A percentile compares a stretch with the other conserved stretches of the same genome.
These are phyloP conservation scores for Corchorus capsularis DNA, from an alignment of 345 rosid genomes.

Conservation along the genomic window DNA sequence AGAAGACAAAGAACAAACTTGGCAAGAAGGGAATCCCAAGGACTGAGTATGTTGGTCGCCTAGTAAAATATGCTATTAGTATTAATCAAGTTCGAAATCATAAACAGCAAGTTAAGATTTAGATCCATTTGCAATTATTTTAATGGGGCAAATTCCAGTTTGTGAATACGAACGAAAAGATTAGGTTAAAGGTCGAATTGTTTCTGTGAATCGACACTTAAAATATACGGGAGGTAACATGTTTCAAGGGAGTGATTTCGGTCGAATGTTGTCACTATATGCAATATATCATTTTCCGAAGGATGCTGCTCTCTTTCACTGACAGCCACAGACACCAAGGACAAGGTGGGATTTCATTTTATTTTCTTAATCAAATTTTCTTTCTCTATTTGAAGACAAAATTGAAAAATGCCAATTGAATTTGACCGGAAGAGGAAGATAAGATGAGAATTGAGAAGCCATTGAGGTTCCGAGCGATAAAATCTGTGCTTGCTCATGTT, in stretches of 20 bases:
- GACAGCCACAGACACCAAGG: neutral
- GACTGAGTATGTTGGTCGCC: conserved; percentile 54
- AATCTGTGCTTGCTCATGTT: neutral
- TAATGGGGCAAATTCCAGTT: neutral
- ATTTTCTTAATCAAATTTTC: neutral
- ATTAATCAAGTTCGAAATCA: neutral
- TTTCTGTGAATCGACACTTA: neutral
- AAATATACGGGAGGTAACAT: neutral
- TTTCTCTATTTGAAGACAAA: neutral
- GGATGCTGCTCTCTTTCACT: neutral
- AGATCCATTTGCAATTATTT: neutral
- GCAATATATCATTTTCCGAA: neutral
- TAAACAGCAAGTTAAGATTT: neutral
- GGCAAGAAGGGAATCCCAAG: conserved; percentile 28
- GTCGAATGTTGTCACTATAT: neutral
- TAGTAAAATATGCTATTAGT: neutral
- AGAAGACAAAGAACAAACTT: neutral
- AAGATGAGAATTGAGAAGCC: neutral
- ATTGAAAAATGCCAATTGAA: too few species aligned
- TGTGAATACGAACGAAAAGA: neutral
- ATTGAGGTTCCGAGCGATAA: neutral
- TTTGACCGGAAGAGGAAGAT: neutral
- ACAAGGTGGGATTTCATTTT: neutral
- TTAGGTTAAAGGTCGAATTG: neutral
- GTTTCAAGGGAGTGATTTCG: neutral